Conservation (phyloP, 306 rosid species). For the Aeschynomene evenia region DNA sequence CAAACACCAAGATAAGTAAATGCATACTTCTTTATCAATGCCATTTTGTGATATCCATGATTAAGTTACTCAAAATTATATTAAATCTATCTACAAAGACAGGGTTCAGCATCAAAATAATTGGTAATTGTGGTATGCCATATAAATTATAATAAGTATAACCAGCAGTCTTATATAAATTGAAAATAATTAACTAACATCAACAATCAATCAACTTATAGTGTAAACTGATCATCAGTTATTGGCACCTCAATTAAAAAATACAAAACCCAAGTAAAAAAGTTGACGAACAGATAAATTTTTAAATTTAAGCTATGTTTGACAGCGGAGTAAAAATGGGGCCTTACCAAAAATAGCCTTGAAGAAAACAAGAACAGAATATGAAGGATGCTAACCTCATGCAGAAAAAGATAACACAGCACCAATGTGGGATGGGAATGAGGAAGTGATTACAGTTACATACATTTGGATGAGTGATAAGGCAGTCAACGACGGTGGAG, state of each 20-base stretch:
- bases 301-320: too few species aligned
- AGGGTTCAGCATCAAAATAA: background rate
- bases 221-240: background rate
- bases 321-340: too few species aligned
- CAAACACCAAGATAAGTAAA: conserved; percentile 1
- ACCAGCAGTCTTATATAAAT: background rate
- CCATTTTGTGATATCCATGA: background rate
- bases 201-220: background rate
- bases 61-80: background rate
- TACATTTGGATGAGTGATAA: conserved; percentile 84
- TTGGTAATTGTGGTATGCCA: background rate
- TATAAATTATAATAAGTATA: background rate
- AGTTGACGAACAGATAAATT: background rate
- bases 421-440: background rate
- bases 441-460: background rate
- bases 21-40: background rate
- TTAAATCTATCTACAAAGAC: background rate
- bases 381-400: background rate
- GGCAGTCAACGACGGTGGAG: conserved; percentile 79
- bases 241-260: too few species aligned
- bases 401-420: background rate
- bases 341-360: too few species aligned
- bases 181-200: too few species aligned
- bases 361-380: background rate
- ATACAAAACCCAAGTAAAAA: too few species aligned